A percentile compares a stretch with the other conserved stretches of the same genome.
Evolutionary conservation across 495 filamentous ascomycete species (phyloP).

Genomic region (Daldinia childiae): DNA sequence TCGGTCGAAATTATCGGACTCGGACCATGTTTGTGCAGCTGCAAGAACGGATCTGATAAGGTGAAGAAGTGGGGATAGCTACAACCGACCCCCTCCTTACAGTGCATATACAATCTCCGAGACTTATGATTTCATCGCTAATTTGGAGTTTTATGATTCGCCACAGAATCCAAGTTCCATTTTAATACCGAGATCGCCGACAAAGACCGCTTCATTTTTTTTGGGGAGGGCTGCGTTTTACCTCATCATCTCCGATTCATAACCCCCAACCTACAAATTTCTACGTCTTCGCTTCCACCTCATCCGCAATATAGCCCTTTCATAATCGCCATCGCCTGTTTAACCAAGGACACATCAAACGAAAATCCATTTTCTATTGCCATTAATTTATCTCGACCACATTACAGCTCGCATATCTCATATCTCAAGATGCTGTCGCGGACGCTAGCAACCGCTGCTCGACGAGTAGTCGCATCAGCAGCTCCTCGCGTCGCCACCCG

Average conservation of each 20-base stretch:
- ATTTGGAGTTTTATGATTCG: slow-evolving; percentile 42
- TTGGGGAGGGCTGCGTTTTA: slow-evolving; percentile 6
- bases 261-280: slow-evolving; percentile 13
- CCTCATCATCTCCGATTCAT: slow-evolving; percentile 32
- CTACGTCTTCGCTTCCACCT: slow-evolving; percentile 6
- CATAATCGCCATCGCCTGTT: slow-evolving; percentile 3
- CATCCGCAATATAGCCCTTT: slow-evolving; percentile 5
- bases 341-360: neutral
- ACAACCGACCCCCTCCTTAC: slow-evolving; percentile 14
- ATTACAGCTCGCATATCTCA: neutral
- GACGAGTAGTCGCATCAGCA: slow-evolving; percentile 42
- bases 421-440: slow-evolving; percentile 42
- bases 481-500: slow-evolving; percentile 48
- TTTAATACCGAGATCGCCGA: slow-evolving; percentile 50
- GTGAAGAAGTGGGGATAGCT: neutral
- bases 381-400: neutral
- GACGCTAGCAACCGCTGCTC: slow-evolving; percentile 46
- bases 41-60: slow-evolving; percentile 41
- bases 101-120: slow-evolving; percentile 42
- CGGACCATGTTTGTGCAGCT: neutral
- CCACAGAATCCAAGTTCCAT: slow-evolving; percentile 34
- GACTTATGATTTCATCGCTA: slow-evolving; percentile 45
- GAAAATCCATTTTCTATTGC: neutral
- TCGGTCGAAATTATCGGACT: slow-evolving; percentile 33
- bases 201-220: slow-evolving; percentile 43